phyloP scores from a whole-genome alignment of 225 moss, liverwort and hornwort species.

The Pleurozium schreberi region DNA sequence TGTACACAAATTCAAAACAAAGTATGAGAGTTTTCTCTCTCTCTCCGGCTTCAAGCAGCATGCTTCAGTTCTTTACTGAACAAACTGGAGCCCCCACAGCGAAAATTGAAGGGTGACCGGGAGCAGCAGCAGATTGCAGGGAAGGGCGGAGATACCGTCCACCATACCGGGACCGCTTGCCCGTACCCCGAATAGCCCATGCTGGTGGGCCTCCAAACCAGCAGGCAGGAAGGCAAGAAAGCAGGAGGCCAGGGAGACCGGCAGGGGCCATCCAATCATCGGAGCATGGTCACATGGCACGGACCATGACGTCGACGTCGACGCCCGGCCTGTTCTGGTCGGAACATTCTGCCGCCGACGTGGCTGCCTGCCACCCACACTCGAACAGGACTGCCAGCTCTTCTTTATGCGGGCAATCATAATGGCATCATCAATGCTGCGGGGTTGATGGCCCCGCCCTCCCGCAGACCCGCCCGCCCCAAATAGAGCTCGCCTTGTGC shows the following conservation, averaged over 20 bases:
- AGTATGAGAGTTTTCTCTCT: too few species aligned
- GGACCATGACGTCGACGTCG: neutral
- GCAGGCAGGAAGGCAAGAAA: neutral
- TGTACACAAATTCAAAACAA: too few species aligned
- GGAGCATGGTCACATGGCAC: neutral
- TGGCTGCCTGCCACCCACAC: neutral
- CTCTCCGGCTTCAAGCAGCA: too few species aligned
- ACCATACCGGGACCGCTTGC: neutral
- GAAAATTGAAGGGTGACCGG: neutral
- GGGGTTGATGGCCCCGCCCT: neutral
- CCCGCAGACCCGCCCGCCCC: too few species aligned
- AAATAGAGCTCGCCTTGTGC: too few species aligned
- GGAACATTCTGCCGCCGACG: neutral
- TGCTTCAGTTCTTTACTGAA: too few species aligned
- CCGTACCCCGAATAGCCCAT: neutral
- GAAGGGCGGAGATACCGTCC: neutral
- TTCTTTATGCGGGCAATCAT: neutral
- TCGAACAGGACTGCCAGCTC: neutral
- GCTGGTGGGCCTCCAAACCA: neutral
- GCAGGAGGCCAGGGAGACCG: neutral
- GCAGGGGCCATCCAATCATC: neutral
- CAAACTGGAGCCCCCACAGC: neutral
- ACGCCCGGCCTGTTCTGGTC: neutral
- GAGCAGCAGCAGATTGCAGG: neutral
- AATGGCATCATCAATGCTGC: neutral